Conservation (phyloP, 2,329 filamentous ascomycete genomes). For the Aschersonia sp. region DNA sequence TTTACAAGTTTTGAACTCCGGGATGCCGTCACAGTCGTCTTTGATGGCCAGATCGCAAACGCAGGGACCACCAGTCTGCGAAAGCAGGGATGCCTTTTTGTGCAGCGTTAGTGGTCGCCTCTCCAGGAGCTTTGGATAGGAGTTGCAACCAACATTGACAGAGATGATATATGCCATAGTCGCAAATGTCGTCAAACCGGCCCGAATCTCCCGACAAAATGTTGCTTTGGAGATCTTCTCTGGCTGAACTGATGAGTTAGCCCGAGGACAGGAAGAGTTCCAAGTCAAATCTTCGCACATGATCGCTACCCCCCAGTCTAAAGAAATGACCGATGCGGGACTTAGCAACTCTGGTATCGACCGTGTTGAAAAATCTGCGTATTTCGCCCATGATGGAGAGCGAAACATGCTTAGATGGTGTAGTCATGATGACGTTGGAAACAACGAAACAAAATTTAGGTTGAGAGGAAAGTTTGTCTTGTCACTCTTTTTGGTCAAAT, state of each 20-base stretch:
- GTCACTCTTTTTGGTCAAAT: too few species aligned
- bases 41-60: conserved; percentile 37
- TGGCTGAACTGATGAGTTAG: conserved; percentile 27
- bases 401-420: conserved; percentile 1
- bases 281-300: conserved; percentile 1
- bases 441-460: too few species aligned
- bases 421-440: not conserved
- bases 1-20: conserved; percentile 29
- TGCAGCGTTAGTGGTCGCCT: not conserved
- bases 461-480: not conserved
- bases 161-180: conserved; percentile 81
- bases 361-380: conserved; percentile 40
- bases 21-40: conserved; percentile 32
- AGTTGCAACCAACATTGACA: conserved; percentile 38
- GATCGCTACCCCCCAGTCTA: conserved; percentile 2
- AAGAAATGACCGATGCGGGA: conserved; percentile 4
- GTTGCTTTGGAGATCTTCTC: conserved; percentile 52
- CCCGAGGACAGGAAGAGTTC: conserved; percentile 1
- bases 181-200: conserved; percentile 66
- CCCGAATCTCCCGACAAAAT: conserved; percentile 66
- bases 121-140: not conserved
- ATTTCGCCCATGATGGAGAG: conserved; percentile 14
- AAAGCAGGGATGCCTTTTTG: conserved; percentile 51
- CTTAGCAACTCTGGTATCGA: conserved; percentile 1
- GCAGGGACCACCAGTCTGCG: conserved; percentile 65